phyloP scores from a whole-genome alignment of 2,329 filamentous ascomycete genomes.

The Dactylellina drechsleri region DNA sequence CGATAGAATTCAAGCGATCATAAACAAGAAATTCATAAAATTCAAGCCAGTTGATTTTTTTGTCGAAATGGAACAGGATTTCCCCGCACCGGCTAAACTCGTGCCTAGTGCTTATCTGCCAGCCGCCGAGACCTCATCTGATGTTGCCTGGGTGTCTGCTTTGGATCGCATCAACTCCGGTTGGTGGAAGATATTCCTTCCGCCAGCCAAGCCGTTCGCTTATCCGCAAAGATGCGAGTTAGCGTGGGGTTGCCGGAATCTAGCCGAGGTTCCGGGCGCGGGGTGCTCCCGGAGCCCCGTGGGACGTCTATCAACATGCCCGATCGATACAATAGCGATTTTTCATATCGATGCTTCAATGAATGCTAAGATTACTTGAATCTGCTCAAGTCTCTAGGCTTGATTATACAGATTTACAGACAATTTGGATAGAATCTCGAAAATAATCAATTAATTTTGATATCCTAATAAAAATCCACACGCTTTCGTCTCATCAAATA shows the following conservation, averaged over 20 bases:
- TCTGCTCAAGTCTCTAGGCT: too few relatives aligned
- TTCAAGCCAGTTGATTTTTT: neutral
- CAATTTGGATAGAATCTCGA: too few relatives aligned
- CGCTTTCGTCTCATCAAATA: slow-evolving; percentile 28
- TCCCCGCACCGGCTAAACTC: slow-evolving; percentile 55
- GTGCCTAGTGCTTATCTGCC: slow-evolving; percentile 12
- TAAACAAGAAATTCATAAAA: neutral
- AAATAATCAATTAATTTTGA: neutral
- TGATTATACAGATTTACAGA: too few relatives aligned
- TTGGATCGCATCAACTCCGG: slow-evolving; percentile 34
- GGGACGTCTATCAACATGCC: too few relatives aligned
- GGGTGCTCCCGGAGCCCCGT: slow-evolving; percentile 16
- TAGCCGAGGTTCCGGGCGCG: slow-evolving; percentile 52
- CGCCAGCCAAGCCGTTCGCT: slow-evolving; percentile 34
- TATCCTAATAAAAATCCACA: neutral
- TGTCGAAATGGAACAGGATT: slow-evolving; percentile 20
- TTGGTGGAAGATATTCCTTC: slow-evolving; percentile 51
- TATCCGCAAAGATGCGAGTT: slow-evolving; percentile 18
- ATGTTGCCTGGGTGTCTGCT: slow-evolving; percentile 20
- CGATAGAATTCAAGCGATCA: neutral
- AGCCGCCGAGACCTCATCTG: slow-evolving; percentile 43
- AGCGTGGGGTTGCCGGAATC: slow-evolving; percentile 50
- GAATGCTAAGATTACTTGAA: too few relatives aligned
- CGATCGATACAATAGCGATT: too few relatives aligned
- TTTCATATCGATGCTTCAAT: too few relatives aligned